Evolutionary conservation across 495 filamentous ascomycete genomes (phyloP), one percentile per base, ranked within the genome.

Genomic region (Neurospora cerealis): DNA sequence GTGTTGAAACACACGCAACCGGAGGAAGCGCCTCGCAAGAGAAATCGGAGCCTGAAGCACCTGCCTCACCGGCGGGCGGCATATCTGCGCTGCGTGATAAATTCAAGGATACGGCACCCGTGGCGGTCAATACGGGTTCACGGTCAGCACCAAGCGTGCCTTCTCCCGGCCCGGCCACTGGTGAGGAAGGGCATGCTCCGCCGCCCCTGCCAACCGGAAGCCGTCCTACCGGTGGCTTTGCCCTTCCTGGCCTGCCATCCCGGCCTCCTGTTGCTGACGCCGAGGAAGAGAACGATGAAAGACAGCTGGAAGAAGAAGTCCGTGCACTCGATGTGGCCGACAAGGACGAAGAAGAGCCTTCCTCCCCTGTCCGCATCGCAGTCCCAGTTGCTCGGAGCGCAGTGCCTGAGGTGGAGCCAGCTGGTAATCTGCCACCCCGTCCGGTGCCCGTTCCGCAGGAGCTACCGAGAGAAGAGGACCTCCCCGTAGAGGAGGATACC

Each of bases 341-440:
- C 73, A 73, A 82, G 69, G 78, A 78, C 32, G 81, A 85, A 73
- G 77, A 81, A 76, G 77, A 86, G 72, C 78, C 75, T 80, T 89
- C 75, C 74, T 95, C 94, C 4, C 96, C 96, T 13, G 91, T 97
- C 74, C 91, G 92, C 48, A 86, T 98, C 76, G 94, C 94, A 24
- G 91, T 96, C 83, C 96, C 96, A 2, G 92, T 98, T 74, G 85
- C 89, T 40, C 90, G 93, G 71, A 86, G 84, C 62, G 77, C 83
- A 9, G 86, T 86, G 44, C 83, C 88, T 3, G 85, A 89, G 69
- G 70, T 86, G 21, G 85, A 90, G 74, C 85, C 86, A 34, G 87
- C 82, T 78, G 81, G 84, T 69, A 82, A 80, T 21, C 70, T 87
- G 81, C 72, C 86, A 82, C 80, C 84, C 34, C 83, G 83, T 7